Evolutionary conservation across 345 rosid species (phyloP).

Genomic region (Pugionium cornutum): DNA sequence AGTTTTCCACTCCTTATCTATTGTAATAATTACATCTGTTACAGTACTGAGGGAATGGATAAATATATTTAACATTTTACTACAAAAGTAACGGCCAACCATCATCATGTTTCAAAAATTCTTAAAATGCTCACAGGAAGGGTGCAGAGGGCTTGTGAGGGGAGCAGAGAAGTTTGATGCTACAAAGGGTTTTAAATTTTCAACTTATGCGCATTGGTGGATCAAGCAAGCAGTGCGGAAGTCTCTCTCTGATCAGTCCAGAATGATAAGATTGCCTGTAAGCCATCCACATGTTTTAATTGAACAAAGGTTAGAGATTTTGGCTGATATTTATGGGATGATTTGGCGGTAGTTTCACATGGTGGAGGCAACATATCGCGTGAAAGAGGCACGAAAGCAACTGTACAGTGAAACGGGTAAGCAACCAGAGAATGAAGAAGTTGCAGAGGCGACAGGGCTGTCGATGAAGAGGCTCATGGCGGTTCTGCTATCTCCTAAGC

Average conservation of each 20-base stretch:
- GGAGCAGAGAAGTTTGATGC: constrained; percentile 96
- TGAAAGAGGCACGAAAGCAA: constrained; percentile 85
- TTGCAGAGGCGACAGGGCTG: constrained; percentile 85
- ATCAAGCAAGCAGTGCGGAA: constrained; percentile 87
- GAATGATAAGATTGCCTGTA: constrained; percentile 88
- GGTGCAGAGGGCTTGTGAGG: constrained; percentile 88
- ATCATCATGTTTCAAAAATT: not conserved
- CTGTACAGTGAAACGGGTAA: constrained; percentile 64
- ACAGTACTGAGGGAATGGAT: not conserved
- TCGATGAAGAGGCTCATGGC: constrained; percentile 83
- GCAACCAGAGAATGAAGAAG: constrained; percentile 76
- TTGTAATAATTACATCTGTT: not conserved
- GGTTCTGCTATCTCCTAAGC: constrained; percentile 74
- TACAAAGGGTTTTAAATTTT: constrained; percentile 92
- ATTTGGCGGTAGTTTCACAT: constrained; percentile 70
- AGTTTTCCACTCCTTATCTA: not conserved
- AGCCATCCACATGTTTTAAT: constrained; percentile 30
- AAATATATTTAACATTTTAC: constrained; percentile 9
- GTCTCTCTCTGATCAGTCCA: constrained; percentile 81
- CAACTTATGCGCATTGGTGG: constrained; percentile 99
- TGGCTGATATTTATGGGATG: constrained; percentile 22
- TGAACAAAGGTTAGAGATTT: not conserved
- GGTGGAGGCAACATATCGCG: constrained; percentile 90
- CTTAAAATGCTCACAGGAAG: constrained; percentile 60
- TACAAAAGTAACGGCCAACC: constrained; percentile 3